A percentile compares a stretch with the other conserved stretches of the same genome.
Evolutionary conservation across 129 eudicot species (phyloP).

Genomic region (Kitagawia praeruptora): DNA sequence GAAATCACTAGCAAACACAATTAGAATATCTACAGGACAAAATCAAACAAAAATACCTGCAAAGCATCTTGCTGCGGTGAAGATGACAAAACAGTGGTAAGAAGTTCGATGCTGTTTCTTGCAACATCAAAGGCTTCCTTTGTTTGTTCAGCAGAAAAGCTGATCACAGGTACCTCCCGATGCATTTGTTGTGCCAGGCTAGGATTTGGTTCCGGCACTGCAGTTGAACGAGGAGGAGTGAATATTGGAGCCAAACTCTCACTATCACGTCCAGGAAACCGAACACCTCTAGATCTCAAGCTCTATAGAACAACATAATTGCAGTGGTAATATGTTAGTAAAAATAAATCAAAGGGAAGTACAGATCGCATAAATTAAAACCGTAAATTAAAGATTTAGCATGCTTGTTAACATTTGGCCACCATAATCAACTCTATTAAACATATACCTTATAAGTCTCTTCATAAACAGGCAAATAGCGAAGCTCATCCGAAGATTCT

Average conservation of each 20-base stretch:
- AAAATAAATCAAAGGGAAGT: background rate
- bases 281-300: slow-evolving; percentile 81
- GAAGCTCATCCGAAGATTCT: slow-evolving; percentile 81
- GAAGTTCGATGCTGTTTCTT: slow-evolving; percentile 83
- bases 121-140: slow-evolving; percentile 97
- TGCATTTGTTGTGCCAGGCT: slow-evolving; percentile 45
- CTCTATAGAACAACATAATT: slow-evolving; percentile 42
- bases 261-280: slow-evolving; percentile 87
- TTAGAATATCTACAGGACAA: background rate
- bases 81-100: slow-evolving; percentile 79
- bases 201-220: slow-evolving; percentile 51
- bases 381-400: background rate
- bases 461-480: slow-evolving; percentile 91
- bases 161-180: slow-evolving; percentile 48
- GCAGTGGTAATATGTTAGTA: background rate
- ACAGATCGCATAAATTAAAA: background rate
- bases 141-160: slow-evolving; percentile 77
- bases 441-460: slow-evolving; percentile 94
- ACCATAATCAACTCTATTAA: background rate
- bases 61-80: slow-evolving; percentile 91
- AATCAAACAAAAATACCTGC: slow-evolving; percentile 48
- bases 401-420: background rate
- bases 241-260: slow-evolving; percentile 92
- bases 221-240: slow-evolving; percentile 81
- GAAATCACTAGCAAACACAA: background rate